These are phyloP conservation scores for Multifurca ochricompacta DNA, from an alignment of 768 basidiomycete species.

Conservation along the genomic window DNA sequence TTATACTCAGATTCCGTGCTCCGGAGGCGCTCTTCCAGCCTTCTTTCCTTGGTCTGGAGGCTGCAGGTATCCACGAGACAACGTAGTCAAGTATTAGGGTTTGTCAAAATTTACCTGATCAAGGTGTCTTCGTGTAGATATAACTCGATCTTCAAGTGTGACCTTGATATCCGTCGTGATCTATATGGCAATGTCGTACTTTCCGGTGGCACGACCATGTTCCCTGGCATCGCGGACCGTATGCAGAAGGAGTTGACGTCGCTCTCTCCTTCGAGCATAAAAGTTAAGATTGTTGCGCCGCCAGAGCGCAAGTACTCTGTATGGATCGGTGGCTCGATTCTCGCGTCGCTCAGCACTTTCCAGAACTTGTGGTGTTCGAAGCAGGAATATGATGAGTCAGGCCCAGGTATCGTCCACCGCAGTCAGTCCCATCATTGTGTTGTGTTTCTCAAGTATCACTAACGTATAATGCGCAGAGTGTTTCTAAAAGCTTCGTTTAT, in stretches of 20 bases:
- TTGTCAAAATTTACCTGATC: neutral
- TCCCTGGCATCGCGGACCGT: constrained; percentile 91
- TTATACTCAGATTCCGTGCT: constrained; percentile 41
- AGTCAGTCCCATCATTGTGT: constrained; percentile 30
- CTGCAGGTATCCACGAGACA: constrained; percentile 74
- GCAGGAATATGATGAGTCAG: constrained; percentile 86
- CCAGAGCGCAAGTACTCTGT: constrained; percentile 94
- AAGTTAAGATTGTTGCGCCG: constrained; percentile 90
- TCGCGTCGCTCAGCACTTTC: constrained; percentile 89
- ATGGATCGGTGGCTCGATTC: constrained; percentile 85
- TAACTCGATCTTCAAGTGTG: constrained; percentile 59
- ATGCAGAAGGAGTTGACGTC: constrained; percentile 91
- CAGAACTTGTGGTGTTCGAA: constrained; percentile 93
- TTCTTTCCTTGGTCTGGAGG: constrained; percentile 58
- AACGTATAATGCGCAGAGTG: too few relatives aligned
- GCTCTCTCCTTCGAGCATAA: constrained; percentile 81
- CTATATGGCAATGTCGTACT: constrained; percentile 78
- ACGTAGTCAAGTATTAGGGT: constrained; percentile 33
- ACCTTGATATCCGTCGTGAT: constrained; percentile 78
- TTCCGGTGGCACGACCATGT: constrained; percentile 61
- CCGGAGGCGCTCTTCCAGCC: constrained; percentile 54
- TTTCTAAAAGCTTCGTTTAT: too few relatives aligned
- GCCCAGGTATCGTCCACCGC: constrained; percentile 73
- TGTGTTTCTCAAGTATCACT: neutral
- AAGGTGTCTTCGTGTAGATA: constrained; percentile 27